Evolutionary conservation across 2,329 filamentous ascomycete genomes (phyloP), one percentile per base, ranked within the genome.

Genomic region (Verticillium isaacii): DNA sequence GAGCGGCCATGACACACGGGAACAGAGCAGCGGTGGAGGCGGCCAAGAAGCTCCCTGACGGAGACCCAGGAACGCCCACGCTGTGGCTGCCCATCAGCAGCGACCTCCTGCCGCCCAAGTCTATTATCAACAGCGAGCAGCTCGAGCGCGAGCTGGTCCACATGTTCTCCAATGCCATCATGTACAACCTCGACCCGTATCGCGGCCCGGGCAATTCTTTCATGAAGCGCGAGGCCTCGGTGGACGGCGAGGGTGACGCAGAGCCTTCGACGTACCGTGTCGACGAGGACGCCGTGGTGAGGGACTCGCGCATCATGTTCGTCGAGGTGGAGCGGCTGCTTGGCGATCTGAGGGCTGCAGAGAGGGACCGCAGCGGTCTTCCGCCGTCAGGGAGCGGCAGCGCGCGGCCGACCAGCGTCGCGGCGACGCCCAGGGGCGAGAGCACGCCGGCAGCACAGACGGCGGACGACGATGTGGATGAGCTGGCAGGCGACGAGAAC

Each of bases 151-250:
- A 98, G 73, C 80, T 98, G 12, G 92, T 96, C 68, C 91, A 96
- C 69, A 97, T 98, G 91, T 97, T 98, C 74, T 92, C 93, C 67
- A 98, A 98, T 70, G 94, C 95, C 19, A 90, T 97, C 75, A 98
- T 99, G 95, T 99, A 97, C 80, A 98, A 98, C 69, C 88, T 91
- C 0, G 92, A 96, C 65, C 88, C 89, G 0, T 82, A 90, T 66
- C 85, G 89, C 32, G 89, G 90, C 0, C 86, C 89, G 11, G 89
- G 89, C 0, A 79, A 82, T 2, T 78, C 82, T 0, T 90, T 93
- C 66, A 73, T 85, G 68, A 76, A 78, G 61, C 80, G 80, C 64
- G 73, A 80, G 66, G 71, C 82, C 67, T 73, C 79, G 60, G 72
- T 81, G 1, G 77, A 85, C 41, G 82, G 85, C 9, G 25, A 56